Percentiles rank a stretch among this genome's conserved stretches.
phyloP scores from a whole-genome alignment of 768 basidiomycete species.

The Lactarius pseudohatsudake region DNA sequence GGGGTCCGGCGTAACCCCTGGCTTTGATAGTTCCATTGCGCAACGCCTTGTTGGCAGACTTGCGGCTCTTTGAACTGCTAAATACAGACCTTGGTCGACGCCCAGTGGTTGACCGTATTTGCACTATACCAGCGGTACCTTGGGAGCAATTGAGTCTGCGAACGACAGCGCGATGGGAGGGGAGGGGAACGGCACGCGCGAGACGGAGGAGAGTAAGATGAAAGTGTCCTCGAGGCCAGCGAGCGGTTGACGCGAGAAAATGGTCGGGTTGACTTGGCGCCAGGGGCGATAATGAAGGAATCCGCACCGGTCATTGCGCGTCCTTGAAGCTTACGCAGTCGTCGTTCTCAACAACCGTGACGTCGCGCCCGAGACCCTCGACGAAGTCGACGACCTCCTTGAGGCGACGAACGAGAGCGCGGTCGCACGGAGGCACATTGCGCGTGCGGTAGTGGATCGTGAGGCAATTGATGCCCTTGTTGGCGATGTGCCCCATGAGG shows the following conservation, averaged over 20 bases:
- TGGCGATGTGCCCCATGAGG: conserved; percentile 81
- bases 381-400: conserved; percentile 87
- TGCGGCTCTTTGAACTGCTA: conserved; percentile 75
- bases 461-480: conserved; percentile 83
- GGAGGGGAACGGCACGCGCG: too few species aligned
- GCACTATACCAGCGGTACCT: conserved; percentile 43
- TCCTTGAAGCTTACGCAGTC: conserved; percentile 83
- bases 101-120: conserved; percentile 76
- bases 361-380: conserved; percentile 62
- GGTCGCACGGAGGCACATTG: conserved; percentile 82
- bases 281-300: conserved; percentile 90
- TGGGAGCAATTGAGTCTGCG: background rate
- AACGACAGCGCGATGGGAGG: conserved; percentile 37
- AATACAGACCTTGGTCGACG: conserved; percentile 87
- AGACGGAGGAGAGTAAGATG: conserved; percentile 42
- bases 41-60: conserved; percentile 55
- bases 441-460: conserved; percentile 95
- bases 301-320: conserved; percentile 79
- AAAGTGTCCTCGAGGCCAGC: conserved; percentile 64
- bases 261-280: conserved; percentile 86
- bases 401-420: conserved; percentile 74
- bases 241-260: conserved; percentile 72
- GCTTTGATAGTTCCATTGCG: conserved; percentile 55
- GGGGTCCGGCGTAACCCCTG: conserved; percentile 48
- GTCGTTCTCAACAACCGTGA: conserved; percentile 91